Evolutionary conservation across 2,329 filamentous ascomycete genomes (phyloP).

Genomic region (Alternaria rosae): DNA sequence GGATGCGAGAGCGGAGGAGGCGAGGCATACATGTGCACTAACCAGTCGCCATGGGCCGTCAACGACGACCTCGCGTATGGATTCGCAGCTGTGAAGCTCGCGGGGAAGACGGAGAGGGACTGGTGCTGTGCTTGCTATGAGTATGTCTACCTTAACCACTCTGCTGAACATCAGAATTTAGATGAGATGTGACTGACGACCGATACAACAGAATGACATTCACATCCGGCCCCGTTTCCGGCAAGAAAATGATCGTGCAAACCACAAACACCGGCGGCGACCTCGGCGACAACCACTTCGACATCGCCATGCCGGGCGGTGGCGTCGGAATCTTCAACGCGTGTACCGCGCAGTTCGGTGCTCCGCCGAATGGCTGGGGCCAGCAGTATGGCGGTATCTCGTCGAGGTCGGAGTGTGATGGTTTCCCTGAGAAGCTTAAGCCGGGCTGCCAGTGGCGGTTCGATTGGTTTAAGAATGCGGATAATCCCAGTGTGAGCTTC

Average conservation of each 20-base stretch:
- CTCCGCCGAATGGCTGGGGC: conserved; percentile 45
- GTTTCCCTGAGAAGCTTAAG: conserved; percentile 46
- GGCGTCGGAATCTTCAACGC: conserved; percentile 48
- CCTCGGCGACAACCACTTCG: conserved; percentile 48
- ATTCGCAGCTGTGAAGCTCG: conserved; percentile 68
- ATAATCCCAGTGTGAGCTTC: conserved; percentile 45
- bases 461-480: conserved; percentile 45
- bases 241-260: conserved; percentile 70
- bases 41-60: conserved; percentile 69
- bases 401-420: conserved; percentile 40
- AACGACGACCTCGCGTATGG: conserved; percentile 67
- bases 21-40: conserved; percentile 64
- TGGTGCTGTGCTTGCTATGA: conserved; percentile 74
- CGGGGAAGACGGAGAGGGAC: conserved; percentile 60
- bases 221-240: conserved; percentile 61
- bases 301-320: conserved; percentile 49
- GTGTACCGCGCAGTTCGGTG: conserved; percentile 44
- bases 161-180: too few relatives aligned
- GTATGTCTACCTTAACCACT: conserved; percentile 26
- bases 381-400: conserved; percentile 47
- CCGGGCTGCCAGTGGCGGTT: conserved; percentile 49
- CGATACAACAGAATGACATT: conserved; percentile 58
- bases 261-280: conserved; percentile 66
- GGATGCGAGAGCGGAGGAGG: conserved; percentile 64
- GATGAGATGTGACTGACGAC: conserved; percentile 16